Base-by-base conservation (phyloP, 2,329 filamentous ascomycete genomes). In the Fusarium graminum region DNA sequence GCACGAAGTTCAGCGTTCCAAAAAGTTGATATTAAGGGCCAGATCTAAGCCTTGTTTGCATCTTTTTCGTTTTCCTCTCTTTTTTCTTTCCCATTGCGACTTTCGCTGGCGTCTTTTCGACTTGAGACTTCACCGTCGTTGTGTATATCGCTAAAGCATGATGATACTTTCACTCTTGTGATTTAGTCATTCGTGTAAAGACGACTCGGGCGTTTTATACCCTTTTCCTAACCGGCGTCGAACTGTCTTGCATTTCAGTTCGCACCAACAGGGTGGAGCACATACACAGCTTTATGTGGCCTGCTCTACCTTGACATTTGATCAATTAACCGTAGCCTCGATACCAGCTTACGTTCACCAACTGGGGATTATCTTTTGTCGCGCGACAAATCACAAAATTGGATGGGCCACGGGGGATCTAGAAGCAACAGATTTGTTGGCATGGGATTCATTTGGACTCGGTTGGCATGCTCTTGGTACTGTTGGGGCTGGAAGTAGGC, bases 21-120 rank as follows among this genome's bases (percentile, higher is more conserved):
- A 75, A 90, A 89, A 76, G 91, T 98, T 83, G 94, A 98, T 81
- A 96, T 98, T 83, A 97, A 98, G 82, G 94, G 94, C 75, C 94
- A 98, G 81, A 97, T 97, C 76, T 95, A 82, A 90, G 71, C 52
- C 43, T 44, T 28, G 45, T 22, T 25, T 63, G 47, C 49, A 53
- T 52, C 49, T 64, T 52, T 59, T 39, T 49, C 46, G 30, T 36
- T 53, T 51, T 45, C 46, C 57, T 56, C 67, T 32, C 39, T 45
- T 46, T 49, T 53, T 29, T 49, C 12, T 53, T 53, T 59, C 41
- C 50, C 46, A 39, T 40, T 46, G 58, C 58, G 38, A 59, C 53
- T 56, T 57, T 19, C 9, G 52, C 45, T 36, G 47, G 52, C 26
- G 54, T 67, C 57, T 71, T 52, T 41, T 51, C 36, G 42, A 45